A percentile compares a stretch with the other conserved stretches of the same genome.
phyloP scores from a whole-genome alignment of 805 yeast genomes.

The Schwanniomyces polymorphus region DNA sequence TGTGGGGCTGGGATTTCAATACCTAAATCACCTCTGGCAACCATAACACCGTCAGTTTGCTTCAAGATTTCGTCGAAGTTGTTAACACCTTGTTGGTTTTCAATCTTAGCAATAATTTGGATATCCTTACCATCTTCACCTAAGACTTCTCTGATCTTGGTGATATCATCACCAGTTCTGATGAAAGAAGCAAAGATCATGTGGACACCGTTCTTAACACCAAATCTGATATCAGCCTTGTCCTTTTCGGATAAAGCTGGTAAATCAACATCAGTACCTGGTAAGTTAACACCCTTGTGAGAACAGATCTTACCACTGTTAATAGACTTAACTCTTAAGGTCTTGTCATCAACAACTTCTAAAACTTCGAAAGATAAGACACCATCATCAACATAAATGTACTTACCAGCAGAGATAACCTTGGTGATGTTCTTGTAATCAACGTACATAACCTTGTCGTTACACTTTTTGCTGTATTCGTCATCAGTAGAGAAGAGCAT shows the following conservation, averaged over 20 bases:
- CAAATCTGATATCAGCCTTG: slow-evolving; percentile 85
- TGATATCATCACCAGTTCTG: slow-evolving; percentile 89
- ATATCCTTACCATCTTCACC: slow-evolving; percentile 97
- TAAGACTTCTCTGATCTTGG: slow-evolving; percentile 86
- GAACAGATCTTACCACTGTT: slow-evolving; percentile 95
- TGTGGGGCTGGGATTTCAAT: slow-evolving; percentile 99
- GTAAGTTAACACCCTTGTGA: slow-evolving; percentile 98
- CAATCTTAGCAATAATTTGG: slow-evolving; percentile 96
- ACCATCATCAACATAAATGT: slow-evolving; percentile 97
- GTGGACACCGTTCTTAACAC: slow-evolving; percentile 97
- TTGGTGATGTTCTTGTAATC: slow-evolving; percentile 97
- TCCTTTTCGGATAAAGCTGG: slow-evolving; percentile 98
- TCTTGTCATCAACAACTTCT: slow-evolving; percentile 75
- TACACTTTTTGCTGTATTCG: slow-evolving; percentile 65
- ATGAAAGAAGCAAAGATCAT: slow-evolving; percentile 98
- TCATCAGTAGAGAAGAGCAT: slow-evolving; percentile 94
- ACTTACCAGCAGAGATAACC: slow-evolving; percentile 84
- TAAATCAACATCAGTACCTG: slow-evolving; percentile 97
- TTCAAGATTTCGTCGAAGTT: slow-evolving; percentile 94
- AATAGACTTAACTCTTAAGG: slow-evolving; percentile 83
- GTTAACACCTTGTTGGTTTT: slow-evolving; percentile 99
- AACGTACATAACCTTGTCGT: slow-evolving; percentile 80
- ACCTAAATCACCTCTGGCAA: slow-evolving; percentile 99
- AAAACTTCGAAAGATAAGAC: slow-evolving; percentile 91
- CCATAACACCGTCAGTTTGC: slow-evolving; percentile 99